Base-by-base conservation (phyloP, 2,329 filamentous ascomycete species). In the Delphinella strobiligena region DNA sequence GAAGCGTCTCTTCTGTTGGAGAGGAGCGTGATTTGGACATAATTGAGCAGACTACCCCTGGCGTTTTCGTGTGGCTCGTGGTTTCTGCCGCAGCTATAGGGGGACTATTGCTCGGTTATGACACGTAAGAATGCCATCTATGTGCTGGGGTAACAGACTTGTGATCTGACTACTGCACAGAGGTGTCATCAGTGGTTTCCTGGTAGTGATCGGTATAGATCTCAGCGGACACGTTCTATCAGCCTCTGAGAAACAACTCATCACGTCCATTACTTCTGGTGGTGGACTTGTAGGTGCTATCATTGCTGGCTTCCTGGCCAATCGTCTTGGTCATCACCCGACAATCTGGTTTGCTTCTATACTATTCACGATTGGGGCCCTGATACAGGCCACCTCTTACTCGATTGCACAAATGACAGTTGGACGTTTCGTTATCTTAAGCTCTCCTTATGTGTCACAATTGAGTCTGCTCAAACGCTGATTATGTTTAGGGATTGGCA, bases 401-500 rank as follows among this genome's bases (percentile, higher is more conserved):
- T 9, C 48, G 4, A 34, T 69, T 12, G 55, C 56, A 1, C 64
- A 68, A 42, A 66, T 69, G 58, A 51, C 57, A 2, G 58, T 67
- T 4, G 66, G 65, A 5, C 58, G 66, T 5, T 53, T 71, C 3
- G 47, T 73, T 2, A 60, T 72, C 31, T 62, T 63, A 14, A 58
- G 62, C 7, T 46, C 47, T 7, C 39, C 52, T 4, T 50, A 52
- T 14, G 51, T 50, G 5, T 45, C 47, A 3, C 38, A 48, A 24
- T 38, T 53, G 54, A 7, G 47, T 4, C 32, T 68, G 12, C 54
- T 55, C 1, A 63, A 68, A 43, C 4, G 65, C 64, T 5, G 57
- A 65, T 5, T 53, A 70, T 3, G 47, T 72, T 1, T 60, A 72
- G 30, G 68, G 69, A 3, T 55, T 72, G 5, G 67, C 68, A 31